phyloP scores from a whole-genome alignment of 1,139 yeast species.

The Debaryomycetaceae sp. region DNA sequence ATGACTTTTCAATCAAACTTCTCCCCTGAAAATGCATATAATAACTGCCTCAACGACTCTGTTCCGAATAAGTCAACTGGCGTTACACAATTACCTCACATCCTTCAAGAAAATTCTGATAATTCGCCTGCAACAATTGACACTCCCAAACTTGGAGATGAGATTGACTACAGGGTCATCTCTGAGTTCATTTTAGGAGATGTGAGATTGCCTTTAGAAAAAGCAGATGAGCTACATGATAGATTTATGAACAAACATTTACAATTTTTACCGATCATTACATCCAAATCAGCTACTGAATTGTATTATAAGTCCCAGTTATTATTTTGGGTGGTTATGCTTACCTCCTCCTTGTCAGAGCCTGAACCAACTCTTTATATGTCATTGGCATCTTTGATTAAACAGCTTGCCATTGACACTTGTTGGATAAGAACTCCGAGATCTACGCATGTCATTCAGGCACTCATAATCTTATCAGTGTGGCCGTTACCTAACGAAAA shows the following conservation, averaged over 20 bases:
- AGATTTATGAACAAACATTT: slow-evolving; percentile 64
- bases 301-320: slow-evolving; percentile 80
- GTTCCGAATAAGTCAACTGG: slow-evolving; percentile 2
- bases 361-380: slow-evolving; percentile 83
- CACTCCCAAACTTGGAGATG: slow-evolving; percentile 5
- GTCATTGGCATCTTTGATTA: slow-evolving; percentile 72
- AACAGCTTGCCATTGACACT: slow-evolving; percentile 85
- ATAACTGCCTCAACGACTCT: slow-evolving; percentile 7
- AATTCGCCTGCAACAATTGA: slow-evolving; percentile 21
- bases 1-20: slow-evolving; percentile 6
- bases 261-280: slow-evolving; percentile 77
- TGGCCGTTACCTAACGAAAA: slow-evolving; percentile 97
- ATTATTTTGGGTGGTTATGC: slow-evolving; percentile 85
- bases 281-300: slow-evolving; percentile 69
- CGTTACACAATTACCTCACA: slow-evolving; percentile 10
- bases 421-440: slow-evolving; percentile 94
- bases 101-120: slow-evolving; percentile 23
- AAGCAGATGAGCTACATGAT: slow-evolving; percentile 71
- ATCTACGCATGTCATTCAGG: slow-evolving; percentile 91
- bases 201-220: slow-evolving; percentile 59
- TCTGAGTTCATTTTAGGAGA: slow-evolving; percentile 73
- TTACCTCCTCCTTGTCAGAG: slow-evolving; percentile 82
- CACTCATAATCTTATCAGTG: slow-evolving; percentile 71
- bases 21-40: slow-evolving; percentile 1
- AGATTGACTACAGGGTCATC: slow-evolving; percentile 19